Conservation (phyloP, 192 early-diverging fungal genomes). For the Coemansia sp. region DNA sequence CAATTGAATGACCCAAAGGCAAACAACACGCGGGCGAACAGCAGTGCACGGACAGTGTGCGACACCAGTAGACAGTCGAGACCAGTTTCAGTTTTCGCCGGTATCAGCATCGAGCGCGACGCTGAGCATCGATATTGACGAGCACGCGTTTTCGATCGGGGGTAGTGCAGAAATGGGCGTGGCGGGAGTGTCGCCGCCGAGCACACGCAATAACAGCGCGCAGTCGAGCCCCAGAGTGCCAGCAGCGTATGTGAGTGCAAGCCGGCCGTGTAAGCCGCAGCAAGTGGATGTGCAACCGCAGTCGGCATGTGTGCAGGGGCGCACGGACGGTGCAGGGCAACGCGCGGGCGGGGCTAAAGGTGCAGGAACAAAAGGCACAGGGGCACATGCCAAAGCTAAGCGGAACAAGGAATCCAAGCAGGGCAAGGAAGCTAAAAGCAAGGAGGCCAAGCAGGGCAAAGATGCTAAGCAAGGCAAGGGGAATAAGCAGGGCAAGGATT, state of each 20-base stretch:
- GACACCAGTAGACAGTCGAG: not conserved
- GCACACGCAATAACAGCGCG: conserved; percentile 30
- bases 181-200: conserved; percentile 21
- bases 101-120: conserved; percentile 9
- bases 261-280: conserved; percentile 9
- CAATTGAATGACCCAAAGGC: conserved; percentile 3
- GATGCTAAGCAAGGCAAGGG: not conserved
- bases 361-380: not conserved
- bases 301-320: not conserved
- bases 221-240: conserved; percentile 28
- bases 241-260: not conserved
- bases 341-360: not conserved
- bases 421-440: not conserved
- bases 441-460: not conserved
- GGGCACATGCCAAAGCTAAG: not conserved
- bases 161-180: conserved; percentile 6
- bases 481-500: not conserved
- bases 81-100: conserved; percentile 3
- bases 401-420: not conserved
- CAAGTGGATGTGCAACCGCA: conserved; percentile 6
- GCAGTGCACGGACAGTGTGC: not conserved
- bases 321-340: not conserved
- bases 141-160: conserved; percentile 5
- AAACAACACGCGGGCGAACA: not conserved
- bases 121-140: conserved; percentile 10